phyloP scores from a whole-genome alignment of 1,139 yeast genomes.

The Geotrichum siamense region DNA sequence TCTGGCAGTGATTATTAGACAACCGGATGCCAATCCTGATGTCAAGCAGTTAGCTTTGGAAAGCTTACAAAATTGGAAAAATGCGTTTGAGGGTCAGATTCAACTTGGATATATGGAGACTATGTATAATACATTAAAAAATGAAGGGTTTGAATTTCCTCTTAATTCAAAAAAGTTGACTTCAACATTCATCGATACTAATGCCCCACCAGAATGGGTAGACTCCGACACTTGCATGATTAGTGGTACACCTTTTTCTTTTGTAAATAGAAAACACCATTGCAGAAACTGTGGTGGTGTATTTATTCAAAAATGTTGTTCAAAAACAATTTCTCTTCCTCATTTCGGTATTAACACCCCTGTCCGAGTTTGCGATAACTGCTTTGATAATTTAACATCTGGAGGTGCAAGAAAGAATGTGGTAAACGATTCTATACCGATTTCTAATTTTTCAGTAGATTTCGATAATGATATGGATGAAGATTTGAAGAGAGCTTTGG shows the following conservation, averaged over 20 bases:
- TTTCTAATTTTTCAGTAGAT: conserved; percentile 14
- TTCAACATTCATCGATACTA: conserved; percentile 69
- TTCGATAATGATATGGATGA: conserved; percentile 52
- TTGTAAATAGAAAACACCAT: conserved; percentile 88
- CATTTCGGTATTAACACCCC: conserved; percentile 81
- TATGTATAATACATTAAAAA: conserved; percentile 51
- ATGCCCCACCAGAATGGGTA: conserved; percentile 97
- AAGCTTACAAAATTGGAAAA: conserved; percentile 69
- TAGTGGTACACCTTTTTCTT: conserved; percentile 71
- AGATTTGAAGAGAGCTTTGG: conserved; percentile 70
- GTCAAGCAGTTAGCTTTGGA: conserved; percentile 57
- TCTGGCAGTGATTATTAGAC: conserved; percentile 36
- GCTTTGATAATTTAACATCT: conserved; percentile 49
- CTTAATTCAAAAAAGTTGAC: conserved; percentile 30
- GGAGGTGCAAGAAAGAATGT: conserved; percentile 39
- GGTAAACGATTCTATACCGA: background rate
- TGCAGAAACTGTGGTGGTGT: conserved; percentile 98
- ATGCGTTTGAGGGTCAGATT: conserved; percentile 61
- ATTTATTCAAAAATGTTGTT: conserved; percentile 76
- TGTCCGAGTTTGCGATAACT: conserved; percentile 90
- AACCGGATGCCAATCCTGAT: conserved; percentile 40
- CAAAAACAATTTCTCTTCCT: conserved; percentile 62
- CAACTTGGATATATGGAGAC: conserved; percentile 61
- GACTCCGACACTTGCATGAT: conserved; percentile 95
- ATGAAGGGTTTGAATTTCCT: conserved; percentile 64